Evolutionary conservation across 129 eudicot genomes (phyloP).

Genomic region (Flaveria sonorensis): DNA sequence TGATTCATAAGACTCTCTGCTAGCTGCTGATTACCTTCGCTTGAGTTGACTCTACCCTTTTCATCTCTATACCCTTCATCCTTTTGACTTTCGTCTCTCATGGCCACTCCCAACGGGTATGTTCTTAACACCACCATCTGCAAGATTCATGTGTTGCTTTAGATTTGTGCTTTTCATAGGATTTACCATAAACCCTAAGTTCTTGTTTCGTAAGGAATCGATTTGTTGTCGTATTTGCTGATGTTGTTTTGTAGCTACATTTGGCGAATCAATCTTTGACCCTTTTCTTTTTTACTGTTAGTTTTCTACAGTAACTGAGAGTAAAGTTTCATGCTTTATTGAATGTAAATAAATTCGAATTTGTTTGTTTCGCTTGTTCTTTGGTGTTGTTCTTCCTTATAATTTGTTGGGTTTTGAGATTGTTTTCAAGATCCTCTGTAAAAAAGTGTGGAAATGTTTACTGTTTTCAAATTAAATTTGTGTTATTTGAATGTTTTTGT

Average conservation of each 20-base stretch:
- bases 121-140: not conserved
- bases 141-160: no score
- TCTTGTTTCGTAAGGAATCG: not conserved
- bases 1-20: no score
- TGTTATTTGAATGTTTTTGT: constrained; percentile 1
- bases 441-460: constrained; percentile 8
- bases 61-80: not conserved
- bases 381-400: not conserved
- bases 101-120: constrained; percentile 41
- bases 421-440: constrained; percentile 12
- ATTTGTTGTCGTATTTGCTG: not conserved
- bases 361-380: not conserved
- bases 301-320: not conserved
- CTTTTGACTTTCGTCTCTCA: constrained; percentile 7
- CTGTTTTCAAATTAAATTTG: constrained; percentile 6
- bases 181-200: constrained; percentile 22
- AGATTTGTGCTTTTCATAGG: not conserved
- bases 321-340: constrained; percentile 11
- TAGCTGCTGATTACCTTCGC: no score
- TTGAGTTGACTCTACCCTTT: not conserved
- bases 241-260: constrained; percentile 37
- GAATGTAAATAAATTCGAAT: not conserved
- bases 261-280: constrained; percentile 23
- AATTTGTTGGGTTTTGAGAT: not conserved
- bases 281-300: constrained; percentile 7